Base-by-base conservation (phyloP, 331 rosid genomes). In the Malus hybrid region DNA sequence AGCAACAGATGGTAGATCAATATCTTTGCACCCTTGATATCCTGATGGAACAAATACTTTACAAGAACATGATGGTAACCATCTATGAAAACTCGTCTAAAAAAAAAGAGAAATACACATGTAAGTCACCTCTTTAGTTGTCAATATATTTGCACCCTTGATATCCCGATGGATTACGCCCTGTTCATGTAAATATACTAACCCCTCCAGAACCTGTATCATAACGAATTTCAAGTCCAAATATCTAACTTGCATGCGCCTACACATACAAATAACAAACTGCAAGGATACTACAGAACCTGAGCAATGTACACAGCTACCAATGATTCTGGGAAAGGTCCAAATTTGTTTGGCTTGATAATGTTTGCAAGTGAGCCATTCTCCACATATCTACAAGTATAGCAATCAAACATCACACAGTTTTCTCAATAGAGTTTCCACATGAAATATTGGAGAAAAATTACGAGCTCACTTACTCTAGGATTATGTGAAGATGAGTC, bases 101-200 rank as follows among this genome's bases (percentile, higher is more conserved):
- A 22, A 5, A 60, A 0, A 12, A 56, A 0, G 15, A n/a, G 64
- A 72, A 71, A 79, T 28, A 55, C 26, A 58, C 58, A 77, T 28
- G 62, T 63, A 64, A 55, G 53, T 84, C 82, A 80, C 99, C 93
- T 95, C 99, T 86, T 95, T 95, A 58, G 99, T 92, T 76, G 99
- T 90, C 87, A 95, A 85, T 81, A 95, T 92, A 80, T 95, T 95
- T 63, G 99, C 99, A 86, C 99, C 99, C 89, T 95, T 95, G 62
- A 95, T 95, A 82, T 95, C 99, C 44, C 98, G 89, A 89, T 95
- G 99, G 75, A 95, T 95, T 72, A 95, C 99, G 75, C 99, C 99
- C 79, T 95, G 99, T 82, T 95, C 99, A 34, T 95, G 99, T 56
- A 95, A 93, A 87, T 95, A 95, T 71, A 95, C 99, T 87, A 95